Evolutionary conservation across 306 rosid species (phyloP).

Genomic region (Cyclanthera cordifolia): DNA sequence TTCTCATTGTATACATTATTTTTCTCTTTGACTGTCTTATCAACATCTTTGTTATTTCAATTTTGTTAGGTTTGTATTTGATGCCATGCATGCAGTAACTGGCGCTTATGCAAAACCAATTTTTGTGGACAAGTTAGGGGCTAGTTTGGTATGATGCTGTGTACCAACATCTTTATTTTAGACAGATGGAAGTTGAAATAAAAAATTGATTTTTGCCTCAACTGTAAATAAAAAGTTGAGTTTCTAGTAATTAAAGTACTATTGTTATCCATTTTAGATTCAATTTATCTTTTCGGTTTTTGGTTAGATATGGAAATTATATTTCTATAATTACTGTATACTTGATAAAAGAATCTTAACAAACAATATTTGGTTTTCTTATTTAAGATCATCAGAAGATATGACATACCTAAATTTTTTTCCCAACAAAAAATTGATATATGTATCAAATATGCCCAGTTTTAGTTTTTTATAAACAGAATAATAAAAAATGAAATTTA

Average conservation of each 20-base stretch:
- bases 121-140: slow-evolving; percentile 87
- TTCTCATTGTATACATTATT: slow-evolving; percentile 7
- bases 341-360: background rate
- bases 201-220: no score
- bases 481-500: background rate
- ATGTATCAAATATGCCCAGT: background rate
- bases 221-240: no score
- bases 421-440: background rate
- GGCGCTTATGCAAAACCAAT: slow-evolving; percentile 96
- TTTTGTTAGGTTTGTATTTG: slow-evolving; percentile 58
- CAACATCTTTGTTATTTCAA: background rate
- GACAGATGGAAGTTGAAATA: background rate
- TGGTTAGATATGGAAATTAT: no score
- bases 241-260: no score
- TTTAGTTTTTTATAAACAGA: no score
- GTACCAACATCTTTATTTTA: slow-evolving; percentile 7
- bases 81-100: slow-evolving; percentile 97
- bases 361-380: background rate
- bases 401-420: no score
- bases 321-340: background rate
- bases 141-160: slow-evolving; percentile 48
- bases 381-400: background rate
- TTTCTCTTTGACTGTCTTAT: background rate
- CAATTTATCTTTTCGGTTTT: no score
- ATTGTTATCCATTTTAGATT: no score